Base-by-base conservation (phyloP, 768 basidiomycete species). In the Russula sp. region DNA sequence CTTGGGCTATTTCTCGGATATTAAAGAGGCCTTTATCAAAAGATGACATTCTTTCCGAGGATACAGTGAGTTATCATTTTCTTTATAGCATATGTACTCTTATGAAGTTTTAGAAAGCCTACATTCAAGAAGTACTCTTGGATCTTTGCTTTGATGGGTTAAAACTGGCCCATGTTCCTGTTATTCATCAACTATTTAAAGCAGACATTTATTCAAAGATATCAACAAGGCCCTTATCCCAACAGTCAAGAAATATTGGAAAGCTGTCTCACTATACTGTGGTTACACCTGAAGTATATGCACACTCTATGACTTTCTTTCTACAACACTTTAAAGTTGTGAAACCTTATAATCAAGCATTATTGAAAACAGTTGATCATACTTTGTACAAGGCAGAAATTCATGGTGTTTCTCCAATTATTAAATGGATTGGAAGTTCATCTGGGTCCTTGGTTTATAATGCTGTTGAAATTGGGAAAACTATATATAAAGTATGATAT, bases 381-480 rank as follows among this genome's bases (percentile, higher is more conserved):
- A 22, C 48, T 6, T 51, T 48, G 11, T 6, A 16, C 24, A 26
- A 44, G 5, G 26, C 0, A 5, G 64, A 65, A 40, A 36, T 50
- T 68, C 73, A 56, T 80, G 81, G 78, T 71, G 67, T 38, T 24
- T 64, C 66, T 11, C 64, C 73, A 26, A 69, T 69, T 7, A 65
- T 65, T 5, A 26, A 61, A n/a, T 65, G 64, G 64, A 36, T 57
- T 50, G 59, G 46, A 6, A 40, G 20, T 32, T 6, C 48, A 40
- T 48, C 34, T 22, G 0, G n/a, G 8, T 28, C 32, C 8, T 57
- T 48, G 28, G 5, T 26, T 11, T 65, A 65, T 42, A 18, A 2
- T 40, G 59, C 79, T 34, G 81, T 86, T 3, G 71, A 67, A 6
- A 77, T 90, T 62, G 89, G 90, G 66, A 84, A 82, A 3, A 80